Base-by-base conservation (phyloP, 306 rosid genomes). In the Gastrolobium bilobum region DNA sequence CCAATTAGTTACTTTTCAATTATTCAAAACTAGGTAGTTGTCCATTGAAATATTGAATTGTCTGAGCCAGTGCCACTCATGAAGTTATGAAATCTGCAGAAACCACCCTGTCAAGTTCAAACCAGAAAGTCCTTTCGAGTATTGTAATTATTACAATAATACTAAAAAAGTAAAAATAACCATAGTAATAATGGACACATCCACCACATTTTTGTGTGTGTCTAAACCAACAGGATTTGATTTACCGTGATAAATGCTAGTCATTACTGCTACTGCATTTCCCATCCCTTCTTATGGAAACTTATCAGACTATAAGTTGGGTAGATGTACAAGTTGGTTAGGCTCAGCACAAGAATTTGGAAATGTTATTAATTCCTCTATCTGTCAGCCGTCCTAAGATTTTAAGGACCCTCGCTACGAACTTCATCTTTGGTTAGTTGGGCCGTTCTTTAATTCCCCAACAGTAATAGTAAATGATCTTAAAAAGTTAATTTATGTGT, bases 371-470 rank as follows among this genome's bases (percentile, higher is more conserved):
- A 85, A 85, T 79, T 60, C 38, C 30, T 20, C 44, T 66, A 20
- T 67, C 34, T 77, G 83, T 77, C 81, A 60, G 11, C 33, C 33
- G n/a, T 77, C 30, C 35, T 35, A 62, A 81, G 68, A 50, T 57
- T 48, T 42, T 66, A 58, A 77, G 66, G 72, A 53, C 53, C 68
- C 82, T 39, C 4, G 7, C 31, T 4, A 39, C 75, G 13, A 72
- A n/a, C 13, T n/a, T 7, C 77, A 39, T 37, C 6, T 13, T 58
- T 63, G 4, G 82, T 82, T 84, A 20, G 82, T 74, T 85, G 84
- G 56, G 44, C 44, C 43, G 46, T 76, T 74, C 79, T 68, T 82
- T 33, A 74, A 62, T 62, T 68, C 79, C 71, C 42, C 78, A 85
- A 40, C 82, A 39, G 68, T 39, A 37, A 20, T n/a, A 67, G 66